phyloP scores from a whole-genome alignment of 805 yeast genomes.

The Ogataea nakhonphanomensis region DNA sequence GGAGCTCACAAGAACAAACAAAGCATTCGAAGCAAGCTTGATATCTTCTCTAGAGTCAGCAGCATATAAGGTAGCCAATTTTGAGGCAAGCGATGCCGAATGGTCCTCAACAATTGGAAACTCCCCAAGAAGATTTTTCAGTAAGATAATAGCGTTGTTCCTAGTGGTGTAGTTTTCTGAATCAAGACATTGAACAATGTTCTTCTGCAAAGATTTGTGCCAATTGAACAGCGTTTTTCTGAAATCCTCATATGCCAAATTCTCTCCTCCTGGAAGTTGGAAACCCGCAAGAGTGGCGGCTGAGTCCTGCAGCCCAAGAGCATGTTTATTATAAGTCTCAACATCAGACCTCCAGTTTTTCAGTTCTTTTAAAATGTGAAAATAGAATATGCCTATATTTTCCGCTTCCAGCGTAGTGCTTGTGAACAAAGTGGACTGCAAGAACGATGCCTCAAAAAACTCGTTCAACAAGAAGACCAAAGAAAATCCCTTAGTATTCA shows the following conservation, averaged over 20 bases:
- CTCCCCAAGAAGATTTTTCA: slow-evolving; percentile 55
- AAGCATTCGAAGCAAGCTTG: slow-evolving; percentile 70
- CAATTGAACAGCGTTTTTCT: slow-evolving; percentile 47
- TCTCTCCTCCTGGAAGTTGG: slow-evolving; percentile 20
- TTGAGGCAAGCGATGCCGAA: slow-evolving; percentile 47
- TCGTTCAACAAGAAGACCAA: slow-evolving; percentile 41
- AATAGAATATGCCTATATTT: slow-evolving; percentile 71
- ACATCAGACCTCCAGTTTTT: slow-evolving; percentile 38
- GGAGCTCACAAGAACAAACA: slow-evolving; percentile 61
- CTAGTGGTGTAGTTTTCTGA: slow-evolving; percentile 70
- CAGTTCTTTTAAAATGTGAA: slow-evolving; percentile 46
- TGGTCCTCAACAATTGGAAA: slow-evolving; percentile 71
- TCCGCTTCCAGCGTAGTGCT: slow-evolving; percentile 78
- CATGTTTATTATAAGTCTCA: slow-evolving; percentile 30
- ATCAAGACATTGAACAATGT: slow-evolving; percentile 40
- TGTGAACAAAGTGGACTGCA: slow-evolving; percentile 61
- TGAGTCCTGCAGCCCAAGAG: slow-evolving; percentile 18
- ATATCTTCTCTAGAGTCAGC: slow-evolving; percentile 75
- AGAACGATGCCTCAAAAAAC: slow-evolving; percentile 40
- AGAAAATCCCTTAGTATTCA: slow-evolving; percentile 33
- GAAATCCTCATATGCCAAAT: slow-evolving; percentile 33
- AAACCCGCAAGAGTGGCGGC: slow-evolving; percentile 13
- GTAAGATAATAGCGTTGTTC: slow-evolving; percentile 72
- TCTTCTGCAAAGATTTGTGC: slow-evolving; percentile 49
- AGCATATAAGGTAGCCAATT: slow-evolving; percentile 45